Evolutionary conservation across 331 rosid species (phyloP).

Genomic region (Spiraea crenata): DNA sequence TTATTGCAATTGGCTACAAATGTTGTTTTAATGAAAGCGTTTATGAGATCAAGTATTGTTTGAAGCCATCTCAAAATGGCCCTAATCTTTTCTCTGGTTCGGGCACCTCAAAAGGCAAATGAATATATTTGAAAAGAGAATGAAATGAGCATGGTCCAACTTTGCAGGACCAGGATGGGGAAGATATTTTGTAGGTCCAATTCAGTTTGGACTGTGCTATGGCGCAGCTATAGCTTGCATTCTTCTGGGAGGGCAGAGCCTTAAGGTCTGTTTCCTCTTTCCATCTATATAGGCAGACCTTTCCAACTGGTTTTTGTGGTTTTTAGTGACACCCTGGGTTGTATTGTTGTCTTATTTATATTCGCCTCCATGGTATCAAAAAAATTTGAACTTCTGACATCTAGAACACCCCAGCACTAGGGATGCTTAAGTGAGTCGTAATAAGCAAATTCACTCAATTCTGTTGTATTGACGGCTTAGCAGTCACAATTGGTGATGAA

Average conservation of each 20-base stretch:
- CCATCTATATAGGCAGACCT: background rate
- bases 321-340: background rate
- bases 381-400: too few species aligned
- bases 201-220: constrained; percentile 46
- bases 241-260: constrained; percentile 55
- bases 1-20: too few species aligned
- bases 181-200: constrained; percentile 44
- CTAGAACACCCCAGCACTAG: too few species aligned
- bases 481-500: too few species aligned
- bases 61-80: too few species aligned
- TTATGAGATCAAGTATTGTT: too few species aligned
- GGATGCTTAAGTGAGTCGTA: too few species aligned
- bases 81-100: background rate
- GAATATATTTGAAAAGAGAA: background rate
- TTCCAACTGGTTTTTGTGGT: background rate
- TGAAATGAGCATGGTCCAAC: background rate
- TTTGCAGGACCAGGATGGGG: constrained; percentile 53
- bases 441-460: too few species aligned
- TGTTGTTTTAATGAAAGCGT: too few species aligned
- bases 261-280: constrained; percentile 48
- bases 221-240: constrained; percentile 47
- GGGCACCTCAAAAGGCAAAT: too few species aligned
- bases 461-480: too few species aligned
- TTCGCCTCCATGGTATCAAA: too few species aligned
- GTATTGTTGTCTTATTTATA: background rate